Evolutionary conservation across 1,284 basidiomycete genomes (phyloP).

Genomic region (Omphalotus olearius): DNA sequence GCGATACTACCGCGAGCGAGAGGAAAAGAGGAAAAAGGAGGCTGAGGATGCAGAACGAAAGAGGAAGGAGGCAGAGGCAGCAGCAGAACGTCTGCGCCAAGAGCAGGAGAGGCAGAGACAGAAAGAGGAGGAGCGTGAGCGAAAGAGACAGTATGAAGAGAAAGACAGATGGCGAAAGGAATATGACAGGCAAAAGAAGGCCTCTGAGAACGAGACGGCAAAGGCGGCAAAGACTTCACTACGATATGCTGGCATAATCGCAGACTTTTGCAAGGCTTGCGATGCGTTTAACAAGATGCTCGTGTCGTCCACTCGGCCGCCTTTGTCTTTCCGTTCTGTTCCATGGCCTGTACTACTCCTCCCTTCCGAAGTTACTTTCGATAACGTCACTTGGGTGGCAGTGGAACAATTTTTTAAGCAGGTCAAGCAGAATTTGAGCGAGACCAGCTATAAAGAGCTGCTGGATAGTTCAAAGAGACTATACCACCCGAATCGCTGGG

Average conservation of each 20-base stretch:
- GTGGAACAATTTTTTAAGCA: neutral
- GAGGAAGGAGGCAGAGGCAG: neutral
- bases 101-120: neutral
- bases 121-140: neutral
- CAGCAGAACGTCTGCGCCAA: neutral
- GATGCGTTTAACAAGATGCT: conserved; percentile 1
- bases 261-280: neutral
- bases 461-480: neutral
- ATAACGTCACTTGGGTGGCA: neutral
- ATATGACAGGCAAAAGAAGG: neutral
- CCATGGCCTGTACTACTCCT: conserved; percentile 1
- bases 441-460: neutral
- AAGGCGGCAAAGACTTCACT: neutral
- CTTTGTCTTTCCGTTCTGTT: conserved; percentile 2
- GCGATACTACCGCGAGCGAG: neutral
- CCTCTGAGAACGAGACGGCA: neutral
- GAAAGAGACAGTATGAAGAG: neutral
- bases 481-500: conserved; percentile 4
- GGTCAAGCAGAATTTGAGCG: neutral
- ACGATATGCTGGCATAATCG: neutral
- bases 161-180: neutral
- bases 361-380: neutral
- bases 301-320: neutral
- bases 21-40: neutral
- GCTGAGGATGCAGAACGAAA: neutral